Evolutionary conservation across 2,329 filamentous ascomycete species (phyloP).

Genomic region (Phialocephala subalpina): DNA sequence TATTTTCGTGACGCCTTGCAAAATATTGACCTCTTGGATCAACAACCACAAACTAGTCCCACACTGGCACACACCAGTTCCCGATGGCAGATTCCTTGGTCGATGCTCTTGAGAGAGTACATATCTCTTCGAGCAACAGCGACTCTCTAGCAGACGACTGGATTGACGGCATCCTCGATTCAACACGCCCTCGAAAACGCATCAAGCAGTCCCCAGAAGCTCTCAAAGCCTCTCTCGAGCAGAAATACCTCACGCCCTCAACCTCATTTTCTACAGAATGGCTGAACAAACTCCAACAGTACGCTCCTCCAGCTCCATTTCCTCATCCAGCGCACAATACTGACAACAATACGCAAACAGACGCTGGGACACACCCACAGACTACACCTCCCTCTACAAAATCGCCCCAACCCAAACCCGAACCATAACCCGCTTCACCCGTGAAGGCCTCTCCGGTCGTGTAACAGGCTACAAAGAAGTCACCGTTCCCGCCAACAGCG

Average conservation of each 20-base stretch:
- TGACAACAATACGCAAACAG: conserved; percentile 43
- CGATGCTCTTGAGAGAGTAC: conserved; percentile 59
- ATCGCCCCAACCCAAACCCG: conserved; percentile 91
- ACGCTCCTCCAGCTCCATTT: too few species aligned
- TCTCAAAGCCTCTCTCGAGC: conserved; percentile 76
- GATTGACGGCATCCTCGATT: conserved; percentile 68
- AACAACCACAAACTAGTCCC: conserved; percentile 9
- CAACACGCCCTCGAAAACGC: conserved; percentile 59
- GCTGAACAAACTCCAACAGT: conserved; percentile 89
- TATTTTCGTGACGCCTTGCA: conserved; percentile 17
- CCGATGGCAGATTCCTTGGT: conserved; percentile 48
- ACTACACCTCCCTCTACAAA: conserved; percentile 85
- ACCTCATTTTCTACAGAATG: conserved; percentile 82
- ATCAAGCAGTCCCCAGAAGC: conserved; percentile 61
- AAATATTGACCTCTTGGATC: neutral
- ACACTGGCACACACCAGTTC: neutral
- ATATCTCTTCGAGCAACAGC: conserved; percentile 46
- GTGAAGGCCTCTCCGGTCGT: conserved; percentile 89
- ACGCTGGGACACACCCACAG: conserved; percentile 82
- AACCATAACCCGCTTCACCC: conserved; percentile 91
- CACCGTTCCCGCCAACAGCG: conserved; percentile 87
- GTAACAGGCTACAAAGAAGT: conserved; percentile 96
- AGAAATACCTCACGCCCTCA: conserved; percentile 81
- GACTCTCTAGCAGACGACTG: conserved; percentile 45
- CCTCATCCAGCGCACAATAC: conserved; percentile 8